These are phyloP conservation scores for Boletus insuetus DNA, from an alignment of 768 basidiomycete species.

Conservation along the genomic window DNA sequence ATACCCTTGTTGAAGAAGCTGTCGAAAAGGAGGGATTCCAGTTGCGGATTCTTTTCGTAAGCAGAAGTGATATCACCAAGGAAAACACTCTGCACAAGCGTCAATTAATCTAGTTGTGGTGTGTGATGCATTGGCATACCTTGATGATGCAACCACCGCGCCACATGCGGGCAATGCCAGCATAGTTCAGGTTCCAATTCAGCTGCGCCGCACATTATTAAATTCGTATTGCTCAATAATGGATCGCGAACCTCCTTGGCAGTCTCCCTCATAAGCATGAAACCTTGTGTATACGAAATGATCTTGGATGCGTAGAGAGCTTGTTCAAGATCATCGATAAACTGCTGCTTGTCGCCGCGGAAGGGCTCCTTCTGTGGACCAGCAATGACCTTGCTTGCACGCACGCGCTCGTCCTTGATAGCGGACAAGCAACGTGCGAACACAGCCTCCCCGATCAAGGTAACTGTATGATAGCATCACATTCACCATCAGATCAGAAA, in stretches of 20 bases:
- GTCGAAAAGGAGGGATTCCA: conserved; percentile 93
- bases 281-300: conserved; percentile 99
- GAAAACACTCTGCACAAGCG: conserved; percentile 69
- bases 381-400: conserved; percentile 86
- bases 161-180: conserved; percentile 99
- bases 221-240: neutral
- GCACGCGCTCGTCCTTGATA: conserved; percentile 92
- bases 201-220: conserved; percentile 39
- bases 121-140: conserved; percentile 36
- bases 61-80: conserved; percentile 89
- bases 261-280: conserved; percentile 99
- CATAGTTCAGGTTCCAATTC: conserved; percentile 92
- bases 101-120: conserved; percentile 11
- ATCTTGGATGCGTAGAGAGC: conserved; percentile 99
- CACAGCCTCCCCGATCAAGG: conserved; percentile 98
- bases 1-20: conserved; percentile 95
- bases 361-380: conserved; percentile 92
- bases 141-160: conserved; percentile 99
- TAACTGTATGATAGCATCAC: conserved; percentile 53
- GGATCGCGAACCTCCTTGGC: conserved; percentile 72
- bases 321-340: conserved; percentile 99
- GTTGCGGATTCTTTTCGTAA: conserved; percentile 76
- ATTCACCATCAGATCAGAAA: conserved; percentile 6
- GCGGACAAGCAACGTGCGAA: conserved; percentile 98
- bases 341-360: conserved; percentile 97